Base-by-base conservation (phyloP, 148 eudicot species). In the Nepenthes mirabilis region DNA sequence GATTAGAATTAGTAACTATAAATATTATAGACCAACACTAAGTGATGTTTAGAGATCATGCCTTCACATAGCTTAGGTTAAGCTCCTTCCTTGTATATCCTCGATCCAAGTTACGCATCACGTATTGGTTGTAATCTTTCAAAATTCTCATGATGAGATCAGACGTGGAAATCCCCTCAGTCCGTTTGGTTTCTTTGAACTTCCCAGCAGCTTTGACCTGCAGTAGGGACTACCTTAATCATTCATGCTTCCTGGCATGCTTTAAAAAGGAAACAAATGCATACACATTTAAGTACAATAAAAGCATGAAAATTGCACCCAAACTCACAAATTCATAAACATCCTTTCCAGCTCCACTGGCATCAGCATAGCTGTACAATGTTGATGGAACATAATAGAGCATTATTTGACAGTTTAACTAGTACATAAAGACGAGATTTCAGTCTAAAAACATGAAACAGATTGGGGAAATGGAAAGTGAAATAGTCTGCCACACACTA, bases 131-230 rank as follows among this genome's bases (percentile, higher is more conserved):
- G 56, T 85, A 85, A 69, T 85, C 91, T 63, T 85, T 85, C 4
- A 85, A 79, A 49, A 85, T 85, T 64, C 85, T 85, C 91, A 85
- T 85, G 58, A 85, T 80, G 32, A 85, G 75, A 60, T 85, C 91
- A 6, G 91, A 85, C n/a, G 91, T 85, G 56, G 91, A 85, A 57
- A 85, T 85, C 14, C 91, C 91, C 56, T 82, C 88, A 12, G 91
- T 85, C 12, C 91, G 72, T 55, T 80, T 64, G 23, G 88, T 85
- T 68, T 85, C 91, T 75, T 80, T 82, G 56, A 85, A 85, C 63
- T 65, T 85, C 35, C 91, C 91, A 2, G 76, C 74, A 8, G 83
- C 66, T 73, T 82, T 82, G 35, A 80, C 85, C 88, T 83, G 62
- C 58, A 70, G 33, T 35, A 10, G 60, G 43, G 8, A 33, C 60